phyloP scores from a whole-genome alignment of 192 early-diverging fungal species.

The Coemansia guatemalensis region DNA sequence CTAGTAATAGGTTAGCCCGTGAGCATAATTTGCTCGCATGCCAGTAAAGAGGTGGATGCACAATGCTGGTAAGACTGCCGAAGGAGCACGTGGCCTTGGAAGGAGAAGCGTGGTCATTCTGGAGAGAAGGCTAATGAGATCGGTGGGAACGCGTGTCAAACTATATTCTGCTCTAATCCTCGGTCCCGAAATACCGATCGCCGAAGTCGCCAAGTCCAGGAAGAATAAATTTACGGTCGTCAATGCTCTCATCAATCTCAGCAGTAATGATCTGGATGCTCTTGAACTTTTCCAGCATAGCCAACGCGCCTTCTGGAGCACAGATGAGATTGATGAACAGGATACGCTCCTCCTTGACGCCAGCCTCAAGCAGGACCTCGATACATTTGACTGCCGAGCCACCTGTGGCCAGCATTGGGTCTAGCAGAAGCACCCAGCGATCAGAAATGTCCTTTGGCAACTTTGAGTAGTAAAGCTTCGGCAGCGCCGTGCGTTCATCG shows the following conservation, averaged over 20 bases:
- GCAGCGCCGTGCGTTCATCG: slow-evolving; percentile 88
- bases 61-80: too few relatives aligned
- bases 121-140: too few relatives aligned
- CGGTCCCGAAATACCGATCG: slow-evolving; percentile 85
- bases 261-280: slow-evolving; percentile 85
- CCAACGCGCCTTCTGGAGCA: slow-evolving; percentile 78
- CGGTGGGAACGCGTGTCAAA: too few relatives aligned
- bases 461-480: slow-evolving; percentile 92
- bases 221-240: slow-evolving; percentile 82
- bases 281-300: slow-evolving; percentile 70
- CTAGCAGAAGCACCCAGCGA: slow-evolving; percentile 83
- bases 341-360: slow-evolving; percentile 82
- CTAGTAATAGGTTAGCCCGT: too few relatives aligned
- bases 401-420: slow-evolving; percentile 97
- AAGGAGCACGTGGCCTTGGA: too few relatives aligned
- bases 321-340: slow-evolving; percentile 91
- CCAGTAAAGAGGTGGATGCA: too few relatives aligned
- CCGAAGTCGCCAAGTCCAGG: slow-evolving; percentile 94
- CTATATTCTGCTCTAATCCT: slow-evolving; percentile 31
- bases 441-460: slow-evolving; percentile 82
- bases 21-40: too few relatives aligned
- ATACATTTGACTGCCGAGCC: slow-evolving; percentile 92
- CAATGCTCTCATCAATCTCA: slow-evolving; percentile 79
- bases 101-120: too few relatives aligned
- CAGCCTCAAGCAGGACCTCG: slow-evolving; percentile 80